Evolutionary conservation across 352 stramenopile species (phyloP).

Genomic region (Pythium coloratum): DNA sequence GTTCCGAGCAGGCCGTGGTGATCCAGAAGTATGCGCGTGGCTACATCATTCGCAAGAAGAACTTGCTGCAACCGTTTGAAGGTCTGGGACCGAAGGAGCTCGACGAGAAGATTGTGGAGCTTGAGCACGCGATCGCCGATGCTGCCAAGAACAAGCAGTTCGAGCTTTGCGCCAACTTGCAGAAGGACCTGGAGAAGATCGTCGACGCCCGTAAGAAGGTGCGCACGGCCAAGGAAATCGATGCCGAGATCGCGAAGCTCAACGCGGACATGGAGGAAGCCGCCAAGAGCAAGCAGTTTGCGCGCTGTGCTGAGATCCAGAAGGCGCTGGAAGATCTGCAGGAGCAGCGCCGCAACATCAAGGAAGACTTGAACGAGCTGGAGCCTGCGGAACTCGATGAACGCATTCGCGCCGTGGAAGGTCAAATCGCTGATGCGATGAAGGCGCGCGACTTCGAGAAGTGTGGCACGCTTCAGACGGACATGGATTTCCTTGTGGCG

Average conservation of each 20-base stretch:
- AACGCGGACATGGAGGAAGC: slow-evolving; percentile 79
- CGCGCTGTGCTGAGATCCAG: slow-evolving; percentile 74
- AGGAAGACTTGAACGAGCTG: slow-evolving; percentile 87
- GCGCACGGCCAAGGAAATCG: slow-evolving; percentile 86
- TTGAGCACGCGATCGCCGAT: slow-evolving; percentile 78
- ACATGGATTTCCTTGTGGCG: slow-evolving; percentile 65
- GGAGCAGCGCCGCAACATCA: slow-evolving; percentile 69
- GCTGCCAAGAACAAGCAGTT: slow-evolving; percentile 85
- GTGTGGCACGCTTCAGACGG: slow-evolving; percentile 66
- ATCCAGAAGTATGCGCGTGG: slow-evolving; percentile 78
- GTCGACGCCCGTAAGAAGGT: slow-evolving; percentile 83
- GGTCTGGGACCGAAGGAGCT: slow-evolving; percentile 78
- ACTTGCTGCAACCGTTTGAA: slow-evolving; percentile 78
- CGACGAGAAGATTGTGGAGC: slow-evolving; percentile 69
- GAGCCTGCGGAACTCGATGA: slow-evolving; percentile 81
- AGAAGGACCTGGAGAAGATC: slow-evolving; percentile 82
- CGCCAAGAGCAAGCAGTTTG: slow-evolving; percentile 80
- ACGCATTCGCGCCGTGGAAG: slow-evolving; percentile 69
- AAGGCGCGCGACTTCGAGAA: slow-evolving; percentile 77
- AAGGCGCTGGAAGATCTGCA: slow-evolving; percentile 80
- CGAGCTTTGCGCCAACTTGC: slow-evolving; percentile 77
- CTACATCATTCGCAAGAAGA: slow-evolving; percentile 68
- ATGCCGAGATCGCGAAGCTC: slow-evolving; percentile 72
- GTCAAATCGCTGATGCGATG: slow-evolving; percentile 74
- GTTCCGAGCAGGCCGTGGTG: slow-evolving; percentile 53